Percentiles rank a stretch among this genome's conserved stretches.
Evolutionary conservation across 1,284 basidiomycete species (phyloP).

Genomic region (Cryptococcus sp.): DNA sequence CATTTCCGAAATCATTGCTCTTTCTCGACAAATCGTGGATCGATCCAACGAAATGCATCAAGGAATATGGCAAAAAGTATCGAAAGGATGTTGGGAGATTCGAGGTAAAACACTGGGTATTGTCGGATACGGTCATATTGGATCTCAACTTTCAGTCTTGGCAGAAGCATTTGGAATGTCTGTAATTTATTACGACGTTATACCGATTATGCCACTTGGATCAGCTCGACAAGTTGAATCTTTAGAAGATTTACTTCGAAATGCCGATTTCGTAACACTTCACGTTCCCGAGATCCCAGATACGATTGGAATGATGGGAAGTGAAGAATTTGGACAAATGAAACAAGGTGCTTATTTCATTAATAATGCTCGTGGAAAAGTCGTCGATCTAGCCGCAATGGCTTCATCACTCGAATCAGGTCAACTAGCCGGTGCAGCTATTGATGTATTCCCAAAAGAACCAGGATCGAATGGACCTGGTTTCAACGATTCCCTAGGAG

Average conservation of each 20-base stretch:
- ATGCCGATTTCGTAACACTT: constrained; percentile 90
- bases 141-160: constrained; percentile 93
- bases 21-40: constrained; percentile 92
- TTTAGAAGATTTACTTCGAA: constrained; percentile 69
- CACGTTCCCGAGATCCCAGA: constrained; percentile 97
- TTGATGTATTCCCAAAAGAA: constrained; percentile 94
- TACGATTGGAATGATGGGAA: constrained; percentile 89
- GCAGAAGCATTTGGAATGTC: constrained; percentile 95
- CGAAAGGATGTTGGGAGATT: constrained; percentile 96
- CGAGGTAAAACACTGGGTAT: constrained; percentile 98
- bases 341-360: constrained; percentile 93
- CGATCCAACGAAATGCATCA: constrained; percentile 80
- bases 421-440: constrained; percentile 86
- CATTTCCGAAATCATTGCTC: constrained; percentile 85
- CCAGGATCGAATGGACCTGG: constrained; percentile 81
- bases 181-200: constrained; percentile 91
- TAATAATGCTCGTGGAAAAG: constrained; percentile 94
- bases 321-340: constrained; percentile 77
- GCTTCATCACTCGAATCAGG: constrained; percentile 74
- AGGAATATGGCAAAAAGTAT: constrained; percentile 98
- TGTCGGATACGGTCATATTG: constrained; percentile 98
- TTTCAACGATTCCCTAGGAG: constrained; percentile 79
- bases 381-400: constrained; percentile 91
- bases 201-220: constrained; percentile 98
- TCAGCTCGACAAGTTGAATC: constrained; percentile 84